Evolutionary conservation across 1,284 basidiomycete species (phyloP), one percentile per base, ranked within the genome.

Genomic region (Rhodofomes roseus): DNA sequence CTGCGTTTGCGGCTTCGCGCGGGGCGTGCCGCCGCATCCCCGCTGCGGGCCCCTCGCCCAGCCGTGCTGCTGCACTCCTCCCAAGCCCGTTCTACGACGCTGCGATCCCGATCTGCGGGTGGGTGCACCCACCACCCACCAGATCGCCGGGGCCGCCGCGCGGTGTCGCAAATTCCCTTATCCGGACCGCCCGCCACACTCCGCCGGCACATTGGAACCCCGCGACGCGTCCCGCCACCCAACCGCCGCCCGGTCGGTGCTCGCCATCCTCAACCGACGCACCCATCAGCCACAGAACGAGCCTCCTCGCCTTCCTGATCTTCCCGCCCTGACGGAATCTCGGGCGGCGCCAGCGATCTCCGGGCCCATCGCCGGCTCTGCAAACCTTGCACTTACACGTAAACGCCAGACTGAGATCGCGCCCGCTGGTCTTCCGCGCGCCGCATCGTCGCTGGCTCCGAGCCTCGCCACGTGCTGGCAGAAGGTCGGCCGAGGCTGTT

Each of bases 1-100:
- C 65, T 48, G 16, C 36, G 50, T 51, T 14, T 20, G 31, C 14
- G 50, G 2, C 31, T 52, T 54, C 31, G 54, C 34, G 54, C 54
- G 16, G 37, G 4, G 37, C 16, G 4, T 22, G 29, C 41, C 43
- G 43, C 41, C 6, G 27, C 37, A n/a, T 20, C 40, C 22, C 53
- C 37, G 23, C 44, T 2, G 1, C 11, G 22, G 34, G 27, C 50
- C 7, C 14, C 8, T n/a, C 20, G 50, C 27, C 50, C 27, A 7
- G 36, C 36, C 53, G 31, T 36, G 37, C 37, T 39, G 37, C 37
- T 8, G 37, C 7, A 4, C 3, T 39, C 37, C 37, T 18, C 37
- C 37, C 31, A 3, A 31, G 11, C 34, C 14, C 31, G 31, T 36
- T 36, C 46, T 7, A 18, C 25, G 46, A 48, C 16, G 25, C 14